Base-by-base conservation (phyloP, 805 yeast species). In the Cyberlindnera xylosilytica region DNA sequence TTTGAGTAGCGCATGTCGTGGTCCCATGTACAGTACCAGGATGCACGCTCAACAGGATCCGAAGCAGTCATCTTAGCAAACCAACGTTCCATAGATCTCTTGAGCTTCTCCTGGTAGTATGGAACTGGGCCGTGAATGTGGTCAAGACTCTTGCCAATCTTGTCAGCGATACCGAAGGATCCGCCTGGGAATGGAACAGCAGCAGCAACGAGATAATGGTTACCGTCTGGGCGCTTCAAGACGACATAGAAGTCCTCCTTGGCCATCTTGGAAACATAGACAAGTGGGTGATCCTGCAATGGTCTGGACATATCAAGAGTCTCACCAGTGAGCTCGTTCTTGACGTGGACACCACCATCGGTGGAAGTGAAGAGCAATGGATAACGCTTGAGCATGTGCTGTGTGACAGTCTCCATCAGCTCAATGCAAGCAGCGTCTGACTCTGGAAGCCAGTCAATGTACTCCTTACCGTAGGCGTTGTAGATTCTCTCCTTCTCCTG, bases 101-200 rank as follows among this genome's bases (percentile, higher is more conserved):
- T 73, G 56, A 83, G 66, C 56, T 82, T 82, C 41, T 75, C 78
- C 51, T 77, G 70, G 54, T 83, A 83, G 58, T 81, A 80, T 4
- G 90, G 90, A 43, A 83, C 90, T 6, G 73, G 79, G 11, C 70
- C 70, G 52, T 83, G 89, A 47, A 83, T 83, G 11, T 70, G 66
- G 60, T 83, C 87, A 36, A 83, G 60, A 40, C 72, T 74, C 53
- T 70, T 73, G 17, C 89, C 89, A 36, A 83, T 51, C 50, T 82
- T 83, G 44, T 71, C 56, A 50, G 68, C 59, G 41, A 83, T 76
- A 42, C 82, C 83, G 62, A 83, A 83, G 1, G 82, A 76, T 4
- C 89, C 89, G 36, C 90, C 90, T 4, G 89, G 88, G 60, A 83
- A 82, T 6, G 88, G 87, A 29, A 83, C 89, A 1, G 83, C 87